Base-by-base conservation (phyloP, 306 rosid species). In the Sesbania bispinosa region DNA sequence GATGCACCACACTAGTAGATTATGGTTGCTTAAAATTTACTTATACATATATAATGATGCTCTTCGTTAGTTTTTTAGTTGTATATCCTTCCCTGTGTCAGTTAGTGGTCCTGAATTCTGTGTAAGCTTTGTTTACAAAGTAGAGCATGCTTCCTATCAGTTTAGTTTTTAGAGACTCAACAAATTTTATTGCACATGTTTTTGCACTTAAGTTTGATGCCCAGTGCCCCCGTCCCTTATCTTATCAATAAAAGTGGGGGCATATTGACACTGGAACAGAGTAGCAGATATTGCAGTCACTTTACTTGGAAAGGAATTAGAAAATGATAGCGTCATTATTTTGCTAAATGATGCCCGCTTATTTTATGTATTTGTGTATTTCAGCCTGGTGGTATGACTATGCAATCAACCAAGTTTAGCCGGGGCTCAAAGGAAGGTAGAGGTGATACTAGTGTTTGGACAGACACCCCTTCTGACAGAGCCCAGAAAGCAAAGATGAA, bases 401-500 rank as follows among this genome's bases (percentile, higher is more conserved):
- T 71, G 80, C 98, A 94, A 47, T 81, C 98, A 5, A 87, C 89
- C 45, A 70, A 41, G 30, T 94, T 90, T 71, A 90, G 96, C 74
- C 81, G 64, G 71, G 74, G 83, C 16, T 3, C 87, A 16, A 94
- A 86, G 80, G 94, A 87, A 87, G 96, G 97, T 10, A 92, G 96
- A 32, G 98, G 98, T 7, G 97, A 94, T 73, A 87, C 98, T 32
- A 90, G 95, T 65, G 81, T 21, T 42, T 90, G 98, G 98, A 90
- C 98, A 0, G 98, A 94, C 73, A 87, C 97, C 27, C 98, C 96
- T 55, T 72, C 73, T 0, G 97, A 90, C 77, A 84, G 88, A 86
- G 92, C 96, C 62, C 95, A 89, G 74, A 94, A 94, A 75, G 97
- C 98, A 4, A 90, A 94, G 85, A 90, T 75, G 86, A 81, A 88